These are phyloP conservation scores for Pittosporum tobira DNA, from an alignment of 129 eudicot species.

Conservation along the genomic window DNA sequence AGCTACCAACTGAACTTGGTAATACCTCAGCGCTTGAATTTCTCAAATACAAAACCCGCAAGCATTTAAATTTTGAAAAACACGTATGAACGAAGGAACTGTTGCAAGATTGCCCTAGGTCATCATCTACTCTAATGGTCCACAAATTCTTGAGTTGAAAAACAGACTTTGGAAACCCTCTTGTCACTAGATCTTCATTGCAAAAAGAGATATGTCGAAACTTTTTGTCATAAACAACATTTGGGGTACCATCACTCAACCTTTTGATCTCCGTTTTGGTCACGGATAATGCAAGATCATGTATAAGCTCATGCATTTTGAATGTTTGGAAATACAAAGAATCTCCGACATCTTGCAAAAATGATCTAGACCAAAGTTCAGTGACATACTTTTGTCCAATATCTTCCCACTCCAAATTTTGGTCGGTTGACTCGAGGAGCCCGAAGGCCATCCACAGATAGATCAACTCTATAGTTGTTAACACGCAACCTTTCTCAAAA, in stretches of 20 bases:
- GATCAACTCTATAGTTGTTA: neutral
- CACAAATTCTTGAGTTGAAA: neutral
- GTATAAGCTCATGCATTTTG: conserved; percentile 19
- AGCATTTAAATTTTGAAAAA: neutral
- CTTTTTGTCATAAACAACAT: neutral
- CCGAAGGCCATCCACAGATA: conserved; percentile 11
- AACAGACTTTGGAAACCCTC: neutral
- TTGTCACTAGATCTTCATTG: neutral
- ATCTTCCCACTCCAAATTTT: neutral
- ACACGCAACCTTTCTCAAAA: conserved; percentile 2
- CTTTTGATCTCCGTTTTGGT: neutral
- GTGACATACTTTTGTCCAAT: conserved; percentile 7
- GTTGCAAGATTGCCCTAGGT: neutral
- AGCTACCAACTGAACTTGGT: neutral
- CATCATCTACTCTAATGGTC: neutral
- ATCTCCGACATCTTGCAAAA: conserved; percentile 3
- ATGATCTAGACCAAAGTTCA: neutral
- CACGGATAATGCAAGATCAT: conserved; percentile 16
- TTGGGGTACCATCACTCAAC: neutral
- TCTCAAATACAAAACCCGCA: neutral
- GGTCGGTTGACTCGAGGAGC: neutral
- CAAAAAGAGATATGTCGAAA: neutral
- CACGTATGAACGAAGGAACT: neutral
- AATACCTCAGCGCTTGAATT: neutral
- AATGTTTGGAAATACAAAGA: neutral